phyloP scores from a whole-genome alignment of 2,329 filamentous ascomycete genomes.

The Scedosporium minutisporum region DNA sequence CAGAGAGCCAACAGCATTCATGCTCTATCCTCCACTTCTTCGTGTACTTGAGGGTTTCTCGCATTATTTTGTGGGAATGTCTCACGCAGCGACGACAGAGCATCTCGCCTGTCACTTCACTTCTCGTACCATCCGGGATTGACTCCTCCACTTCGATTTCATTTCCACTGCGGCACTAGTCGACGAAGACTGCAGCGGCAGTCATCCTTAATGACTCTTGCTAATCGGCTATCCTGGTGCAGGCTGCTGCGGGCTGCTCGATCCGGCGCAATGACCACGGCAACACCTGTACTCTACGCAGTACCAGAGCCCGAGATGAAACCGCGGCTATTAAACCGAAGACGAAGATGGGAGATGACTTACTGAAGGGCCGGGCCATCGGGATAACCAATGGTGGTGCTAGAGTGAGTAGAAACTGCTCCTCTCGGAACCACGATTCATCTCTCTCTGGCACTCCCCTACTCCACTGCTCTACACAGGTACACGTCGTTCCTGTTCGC shows the following conservation, averaged over 20 bases:
- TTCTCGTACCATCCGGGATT: not conserved
- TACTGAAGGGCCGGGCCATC: not conserved
- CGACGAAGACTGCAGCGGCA: not conserved
- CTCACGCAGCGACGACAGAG: not conserved
- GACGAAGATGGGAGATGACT: not conserved
- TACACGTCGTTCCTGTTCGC: not conserved
- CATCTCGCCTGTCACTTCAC: not conserved
- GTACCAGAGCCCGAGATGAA: slow-evolving; percentile 2
- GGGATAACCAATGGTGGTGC: not conserved
- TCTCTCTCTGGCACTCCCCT: not conserved
- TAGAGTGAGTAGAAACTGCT: not conserved
- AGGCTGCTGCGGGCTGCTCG: not conserved
- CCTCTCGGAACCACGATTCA: not conserved
- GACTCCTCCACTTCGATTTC: not conserved
- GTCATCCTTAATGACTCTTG: not conserved
- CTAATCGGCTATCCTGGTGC: not conserved
- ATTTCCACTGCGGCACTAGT: not conserved
- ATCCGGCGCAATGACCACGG: not conserved
- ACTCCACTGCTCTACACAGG: not conserved
- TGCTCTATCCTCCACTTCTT: not conserved
- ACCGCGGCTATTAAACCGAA: not conserved
- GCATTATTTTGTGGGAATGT: not conserved
- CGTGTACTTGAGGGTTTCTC: not conserved
- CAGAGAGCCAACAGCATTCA: not conserved
- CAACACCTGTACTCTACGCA: no score